Evolutionary conservation across 108 stramenopile genomes (phyloP), one percentile per base, ranked within the genome.

Genomic region (Stephanodiscus minutulus): DNA sequence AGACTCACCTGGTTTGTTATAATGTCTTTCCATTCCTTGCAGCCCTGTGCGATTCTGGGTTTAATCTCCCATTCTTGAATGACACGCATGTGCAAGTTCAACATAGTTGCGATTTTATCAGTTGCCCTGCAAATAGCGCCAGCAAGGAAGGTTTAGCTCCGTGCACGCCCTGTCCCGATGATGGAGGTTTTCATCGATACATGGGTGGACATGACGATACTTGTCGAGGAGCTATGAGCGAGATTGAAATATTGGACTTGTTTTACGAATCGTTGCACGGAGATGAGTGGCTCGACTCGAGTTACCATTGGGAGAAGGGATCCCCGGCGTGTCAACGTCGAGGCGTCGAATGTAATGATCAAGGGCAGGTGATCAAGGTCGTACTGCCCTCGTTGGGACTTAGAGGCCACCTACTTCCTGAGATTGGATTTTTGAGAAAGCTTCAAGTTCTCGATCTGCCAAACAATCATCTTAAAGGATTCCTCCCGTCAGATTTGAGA

Each of bases 401-500:
- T 58, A 52, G 62, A 27, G 84, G 84, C 12, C 48, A 68, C 17
- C 55, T 85, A 39, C 55, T 69, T 28, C 52, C 68, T 29, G 64
- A 70, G 49, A 22, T 85, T 5, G 84, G 84, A 12, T 52, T 31
- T 5, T 60, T 85, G 63, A 58, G 62, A 10, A 43, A 77, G 28
- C 66, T 85, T 17, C 47, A 55, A 36, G 52, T 62, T 25, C 65
- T 85, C 17, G 50, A 82, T 61, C 53, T 85, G 12, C 58, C 76
- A 48, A 39, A 74, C 65, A 85, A 85, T 59, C 41, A 62, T 17
- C 54, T 85, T 25, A 77, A 73, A 21, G 84, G 84, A 31, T 68
- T 76, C 54, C 25, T 85, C 24, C 84, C 84, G 0, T 77, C 75
- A 22, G 84, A 85, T 46, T 76, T 85, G 18, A 46, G 84, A 31